Conservation (phyloP, 352 stramenopile species). For the Globisporangium lucens region DNA sequence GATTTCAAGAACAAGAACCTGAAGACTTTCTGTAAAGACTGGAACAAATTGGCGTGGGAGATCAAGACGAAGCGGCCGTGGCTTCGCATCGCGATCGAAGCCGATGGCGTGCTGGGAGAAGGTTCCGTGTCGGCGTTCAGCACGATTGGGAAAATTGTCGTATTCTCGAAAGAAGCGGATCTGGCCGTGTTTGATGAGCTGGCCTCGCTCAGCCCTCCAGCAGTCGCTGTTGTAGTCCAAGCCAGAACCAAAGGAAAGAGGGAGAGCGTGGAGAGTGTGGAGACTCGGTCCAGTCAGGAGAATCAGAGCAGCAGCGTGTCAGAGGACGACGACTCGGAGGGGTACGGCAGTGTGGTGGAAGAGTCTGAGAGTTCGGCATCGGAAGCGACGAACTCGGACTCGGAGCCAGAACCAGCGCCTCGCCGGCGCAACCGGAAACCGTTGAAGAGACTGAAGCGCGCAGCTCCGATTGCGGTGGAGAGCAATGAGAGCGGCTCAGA, state of each 20-base stretch:
- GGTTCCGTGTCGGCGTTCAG: conserved; percentile 14
- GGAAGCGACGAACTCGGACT: not conserved
- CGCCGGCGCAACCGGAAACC: not conserved
- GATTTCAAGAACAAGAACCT: conserved; percentile 14
- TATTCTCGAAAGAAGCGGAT: conserved; percentile 7
- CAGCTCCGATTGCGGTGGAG: not conserved
- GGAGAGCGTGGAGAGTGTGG: not conserved
- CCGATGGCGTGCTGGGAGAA: conserved; percentile 14
- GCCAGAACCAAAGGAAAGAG: not conserved
- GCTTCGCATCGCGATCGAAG: conserved; percentile 3
- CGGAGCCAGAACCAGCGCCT: not conserved
- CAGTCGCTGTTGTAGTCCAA: not conserved
- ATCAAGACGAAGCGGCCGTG: conserved; percentile 6
- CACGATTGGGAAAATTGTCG: conserved; percentile 5
- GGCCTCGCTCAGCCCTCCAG: not conserved
- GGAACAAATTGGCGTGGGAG: conserved; percentile 8
- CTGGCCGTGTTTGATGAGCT: conserved; percentile 5
- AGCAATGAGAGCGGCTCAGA: not conserved
- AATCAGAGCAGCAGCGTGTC: not conserved
- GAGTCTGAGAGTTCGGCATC: conserved; percentile 9
- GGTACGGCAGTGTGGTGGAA: conserved; percentile 11
- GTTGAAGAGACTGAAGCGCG: not conserved
- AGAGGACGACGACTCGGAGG: conserved; percentile 6
- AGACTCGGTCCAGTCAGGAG: not conserved
- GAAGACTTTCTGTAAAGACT: conserved; percentile 8